A percentile compares a stretch with the other conserved stretches of the same genome.
phyloP scores from a whole-genome alignment of 1,284 basidiomycete species.

The Malassezia furfur region DNA sequence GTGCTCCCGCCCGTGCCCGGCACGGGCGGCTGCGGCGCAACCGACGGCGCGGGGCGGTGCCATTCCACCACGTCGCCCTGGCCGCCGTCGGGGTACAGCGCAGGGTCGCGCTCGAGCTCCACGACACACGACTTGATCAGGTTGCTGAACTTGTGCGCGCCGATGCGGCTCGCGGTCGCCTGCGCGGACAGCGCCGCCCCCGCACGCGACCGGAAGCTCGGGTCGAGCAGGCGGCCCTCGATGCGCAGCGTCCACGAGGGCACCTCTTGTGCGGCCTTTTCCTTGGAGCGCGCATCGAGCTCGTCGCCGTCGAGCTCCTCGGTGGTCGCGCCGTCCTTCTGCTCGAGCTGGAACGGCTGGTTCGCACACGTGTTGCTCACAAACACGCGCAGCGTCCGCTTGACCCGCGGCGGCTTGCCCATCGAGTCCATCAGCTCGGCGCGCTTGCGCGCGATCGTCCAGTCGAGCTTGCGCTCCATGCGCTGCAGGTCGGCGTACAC shows the following conservation, averaged over 20 bases:
- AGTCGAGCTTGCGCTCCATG: slow-evolving; percentile 84
- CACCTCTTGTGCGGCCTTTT: slow-evolving; percentile 45
- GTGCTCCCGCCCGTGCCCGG: slow-evolving; percentile 27
- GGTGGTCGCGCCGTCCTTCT: slow-evolving; percentile 24
- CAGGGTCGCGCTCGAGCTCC: slow-evolving; percentile 75
- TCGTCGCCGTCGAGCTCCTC: slow-evolving; percentile 17
- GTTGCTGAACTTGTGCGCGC: slow-evolving; percentile 64
- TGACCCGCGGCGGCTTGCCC: slow-evolving; percentile 52
- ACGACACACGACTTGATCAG: slow-evolving; percentile 74
- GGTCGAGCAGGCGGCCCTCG: slow-evolving; percentile 70
- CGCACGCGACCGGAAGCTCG: slow-evolving; percentile 34
- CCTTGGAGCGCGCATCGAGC: slow-evolving; percentile 18
- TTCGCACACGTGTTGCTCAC: slow-evolving; percentile 77
- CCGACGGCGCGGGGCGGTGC: slow-evolving; percentile 50
- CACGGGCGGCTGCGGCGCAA: slow-evolving; percentile 42
- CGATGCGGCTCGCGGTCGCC: slow-evolving; percentile 34
- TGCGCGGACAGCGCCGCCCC: slow-evolving; percentile 38
- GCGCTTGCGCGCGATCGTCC: slow-evolving; percentile 83
- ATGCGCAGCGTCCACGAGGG: slow-evolving; percentile 82
- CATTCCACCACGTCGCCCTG: slow-evolving; percentile 44
- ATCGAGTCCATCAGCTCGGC: slow-evolving; percentile 57
- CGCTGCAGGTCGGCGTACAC: slow-evolving; percentile 78
- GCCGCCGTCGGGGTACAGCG: slow-evolving; percentile 59
- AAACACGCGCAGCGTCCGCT: slow-evolving; percentile 76
- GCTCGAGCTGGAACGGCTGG: slow-evolving; percentile 53